A percentile compares a stretch with the other conserved stretches of the same genome.
Conservation (phyloP, 495 filamentous ascomycete genomes). For the Penicillium paradoxum region DNA sequence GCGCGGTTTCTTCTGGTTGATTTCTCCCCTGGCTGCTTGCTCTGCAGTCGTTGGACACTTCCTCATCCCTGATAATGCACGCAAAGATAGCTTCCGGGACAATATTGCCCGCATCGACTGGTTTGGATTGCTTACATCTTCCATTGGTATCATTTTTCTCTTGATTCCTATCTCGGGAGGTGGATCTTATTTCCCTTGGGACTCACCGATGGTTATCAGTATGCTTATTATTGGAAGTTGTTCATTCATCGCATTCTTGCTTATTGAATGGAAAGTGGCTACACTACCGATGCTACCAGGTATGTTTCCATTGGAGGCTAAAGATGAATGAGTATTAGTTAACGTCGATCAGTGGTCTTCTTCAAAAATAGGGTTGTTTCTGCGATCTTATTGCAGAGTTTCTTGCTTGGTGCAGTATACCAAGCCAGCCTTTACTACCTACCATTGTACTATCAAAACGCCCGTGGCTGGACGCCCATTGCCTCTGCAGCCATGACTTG, state of each 20-base stretch:
- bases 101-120: slow-evolving; percentile 55
- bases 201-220: slow-evolving; percentile 56
- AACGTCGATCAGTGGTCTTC: slow-evolving; percentile 38
- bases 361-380: slow-evolving; percentile 51
- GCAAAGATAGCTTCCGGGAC: slow-evolving; percentile 29
- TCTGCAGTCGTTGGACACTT: slow-evolving; percentile 40
- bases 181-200: slow-evolving; percentile 56
- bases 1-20: slow-evolving; percentile 47
- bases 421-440: slow-evolving; percentile 52
- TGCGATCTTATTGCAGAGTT: slow-evolving; percentile 54
- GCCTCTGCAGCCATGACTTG: slow-evolving; percentile 46
- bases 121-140: slow-evolving; percentile 46
- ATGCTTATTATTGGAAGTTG: slow-evolving; percentile 53
- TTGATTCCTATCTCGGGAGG: slow-evolving; percentile 61
- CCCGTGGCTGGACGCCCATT: slow-evolving; percentile 46
- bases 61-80: slow-evolving; percentile 39
- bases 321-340: slow-evolving; percentile 6
- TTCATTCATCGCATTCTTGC: slow-evolving; percentile 43
- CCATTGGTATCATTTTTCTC: slow-evolving; percentile 50
- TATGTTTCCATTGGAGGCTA: slow-evolving; percentile 22
- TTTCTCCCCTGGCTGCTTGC: slow-evolving; percentile 37
- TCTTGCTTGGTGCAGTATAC: slow-evolving; percentile 56
- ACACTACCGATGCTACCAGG: slow-evolving; percentile 56
- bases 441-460: slow-evolving; percentile 52
- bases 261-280: slow-evolving; percentile 56